These are phyloP conservation scores for Leishmania tarentolae DNA, from an alignment of 208 protist species.

Conservation along the genomic window DNA sequence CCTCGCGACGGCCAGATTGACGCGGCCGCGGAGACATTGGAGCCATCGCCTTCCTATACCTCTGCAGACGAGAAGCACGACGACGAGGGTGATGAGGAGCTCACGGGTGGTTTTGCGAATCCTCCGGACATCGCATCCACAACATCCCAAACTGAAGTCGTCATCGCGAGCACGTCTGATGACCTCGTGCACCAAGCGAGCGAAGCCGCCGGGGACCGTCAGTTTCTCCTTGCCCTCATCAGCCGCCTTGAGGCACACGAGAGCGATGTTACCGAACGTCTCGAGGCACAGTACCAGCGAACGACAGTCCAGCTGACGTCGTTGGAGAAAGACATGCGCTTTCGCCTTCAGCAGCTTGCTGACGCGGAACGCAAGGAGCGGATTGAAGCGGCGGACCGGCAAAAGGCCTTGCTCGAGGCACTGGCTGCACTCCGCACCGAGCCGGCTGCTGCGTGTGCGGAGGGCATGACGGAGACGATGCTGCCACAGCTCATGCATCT, in stretches of 20 bases:
- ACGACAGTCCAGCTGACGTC: conserved; percentile 43
- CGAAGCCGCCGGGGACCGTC: conserved; percentile 33
- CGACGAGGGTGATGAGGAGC: not conserved
- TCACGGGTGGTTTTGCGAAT: conserved; percentile 3
- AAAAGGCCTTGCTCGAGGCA: conserved; percentile 26
- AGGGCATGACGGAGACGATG: conserved; percentile 39
- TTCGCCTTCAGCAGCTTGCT: conserved; percentile 38
- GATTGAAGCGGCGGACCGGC: conserved; percentile 21
- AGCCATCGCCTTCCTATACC: not conserved
- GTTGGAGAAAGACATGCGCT: conserved; percentile 51
- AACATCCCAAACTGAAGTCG: not conserved
- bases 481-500: conserved; percentile 45
- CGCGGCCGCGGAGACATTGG: not conserved
- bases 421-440: conserved; percentile 12
- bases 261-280: conserved; percentile 45
- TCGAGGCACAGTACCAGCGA: conserved; percentile 60
- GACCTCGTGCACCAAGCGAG: conserved; percentile 16
- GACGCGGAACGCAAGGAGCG: conserved; percentile 37
- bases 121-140: not conserved
- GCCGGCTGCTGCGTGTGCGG: conserved; percentile 9
- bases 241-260: conserved; percentile 57
- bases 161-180: not conserved
- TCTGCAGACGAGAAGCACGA: not conserved
- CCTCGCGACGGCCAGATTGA: not conserved
- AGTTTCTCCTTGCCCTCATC: conserved; percentile 49